Base-by-base conservation (phyloP, 495 filamentous ascomycete genomes). In the Darksidea phi region DNA sequence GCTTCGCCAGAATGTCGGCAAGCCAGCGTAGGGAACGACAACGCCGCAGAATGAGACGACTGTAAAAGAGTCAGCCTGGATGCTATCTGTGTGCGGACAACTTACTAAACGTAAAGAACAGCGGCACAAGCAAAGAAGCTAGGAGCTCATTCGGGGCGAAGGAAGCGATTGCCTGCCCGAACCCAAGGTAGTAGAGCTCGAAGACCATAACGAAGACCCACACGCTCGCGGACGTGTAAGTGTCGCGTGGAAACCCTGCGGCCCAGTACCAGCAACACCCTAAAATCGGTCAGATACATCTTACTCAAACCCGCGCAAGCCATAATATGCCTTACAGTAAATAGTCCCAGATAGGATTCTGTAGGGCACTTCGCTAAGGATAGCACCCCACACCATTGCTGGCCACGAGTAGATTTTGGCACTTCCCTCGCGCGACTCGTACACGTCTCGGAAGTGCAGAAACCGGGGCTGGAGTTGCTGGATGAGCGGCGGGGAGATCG, bases 141-240 rank as follows among this genome's bases (percentile, higher is more conserved):
- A 91, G 79, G 4, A 89, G 77, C 37, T 88, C 83, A 69, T 89
- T 90, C 0, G 88, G 87, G 11, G 83, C 76, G 61, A 90, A 79
- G 0, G 89, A 78, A 0, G 89, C 89, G 47, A 94, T 89, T 61
- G 85, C 84, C 72, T 91, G 87, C 0, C 87, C 87, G 60, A 92
- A 85, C 23, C 83, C 78, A 50, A 89, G 76, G 64, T 89, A 91
- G 73, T 81, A 91, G 28, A 88, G 63, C 69, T 91, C 86, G 70
- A 86, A 90, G 7, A 88, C 70, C 71, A 88, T 81, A 6, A 88
- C 71, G 48, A 80, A 71, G 71, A 87, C 75, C 77, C 80, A 86
- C 11, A 77, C 71, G 43, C 77, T 84, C 6, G 80, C 86, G 1
- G 78, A 77, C 6, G 70, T 77, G 64, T 86, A 86, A 1, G 61